Evolutionary conservation across 1,284 basidiomycete species (phyloP), one percentile per base, ranked within the genome.

Genomic region (Peniophora sp.): DNA sequence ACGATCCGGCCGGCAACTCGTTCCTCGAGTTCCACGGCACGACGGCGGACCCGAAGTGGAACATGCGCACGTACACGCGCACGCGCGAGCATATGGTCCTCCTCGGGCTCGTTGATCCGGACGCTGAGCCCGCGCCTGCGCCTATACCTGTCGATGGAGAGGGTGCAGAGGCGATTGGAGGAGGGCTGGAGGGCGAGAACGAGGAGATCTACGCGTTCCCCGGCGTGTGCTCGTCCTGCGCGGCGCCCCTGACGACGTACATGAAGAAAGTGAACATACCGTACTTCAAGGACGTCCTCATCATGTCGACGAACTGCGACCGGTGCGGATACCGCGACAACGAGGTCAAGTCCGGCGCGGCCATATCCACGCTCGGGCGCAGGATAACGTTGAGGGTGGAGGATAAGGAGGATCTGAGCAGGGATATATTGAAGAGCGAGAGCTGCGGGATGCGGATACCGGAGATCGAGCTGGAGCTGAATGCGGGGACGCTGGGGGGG

Each of bases 281-380:
- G 0, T 96, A 99, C 70, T 99, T 99, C 78, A 92, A 99, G 89
- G 94, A 99, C 63, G 88, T 96, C 54, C 74, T 99, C 55, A 95
- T 99, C 70, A 99, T 99, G 96, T 97, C 95, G 23, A 96, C 95
- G 23, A 97, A 97, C 64, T 99, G 97, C 68, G 91, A 92, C 51
- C 69, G 73, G 51, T 99, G 96, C 67, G 96, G 96, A 1, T 99
- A 98, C 70, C 79, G 92, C 57, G 96, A 99, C 70, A 98, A 97
- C 64, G 96, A 99, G 71, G 89, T 99, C 63, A 99, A 99, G 68
- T 91, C 92, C 6, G 93, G 96, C 22, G 73, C 86, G 1, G 93
- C 93, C 1, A 92, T 98, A 51, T 88, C 92, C 1, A 77, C 79
- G 3, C 74, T 86, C 60, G 96, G 95, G 27, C 94, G 92, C 66